Evolutionary conservation across 1,139 yeast species (phyloP), one percentile per base, ranked within the genome.

Genomic region (Pichia sp.): DNA sequence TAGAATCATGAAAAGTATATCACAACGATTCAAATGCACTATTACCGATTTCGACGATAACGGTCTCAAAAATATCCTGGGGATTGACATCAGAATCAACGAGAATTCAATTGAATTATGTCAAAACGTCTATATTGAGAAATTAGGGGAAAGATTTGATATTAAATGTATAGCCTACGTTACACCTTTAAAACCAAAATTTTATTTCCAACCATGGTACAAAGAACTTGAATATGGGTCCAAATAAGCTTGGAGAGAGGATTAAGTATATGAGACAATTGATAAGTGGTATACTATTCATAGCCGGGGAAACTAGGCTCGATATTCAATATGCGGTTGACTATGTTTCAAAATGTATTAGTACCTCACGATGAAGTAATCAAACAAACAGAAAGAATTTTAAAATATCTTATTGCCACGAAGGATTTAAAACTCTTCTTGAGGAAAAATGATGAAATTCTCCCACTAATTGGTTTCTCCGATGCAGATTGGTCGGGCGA

Each of bases 21-120:
- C 32, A 23, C 22, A 27, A 12, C n/a, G n/a, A 3, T 39, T 39
- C 25, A 39, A 33, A 27, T 39, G 37, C n/a, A 39, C 41, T 4
- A n/a, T 8, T 8, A 32, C 32, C 8, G 32, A 32, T 9, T 28
- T n/a, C 6, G 41, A 32, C 20, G 28, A 22, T 7, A 27, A 33
- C 2, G 37, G 37, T 11, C 16, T 10, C 5, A 32, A 16, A 33
- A 39, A 33, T 11, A 39, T 39, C 23, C 20, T 39, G 12, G 36
- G 41, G 6, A 33, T 39, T 12, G 41, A 39, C 16, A 5, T n/a
- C 7, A n/a, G 22, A 8, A 22, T 39, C 10, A n/a, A 26, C 8
- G 6, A 39, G 4, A 23, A 11, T 12, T 3, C 22, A 5, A 28
- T 39, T 9, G 32, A 32, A 12, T 6, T 39, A 10, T 22, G 33